Base-by-base conservation (phyloP, 352 stramenopile species). In the Halophytophthora batemanensis region DNA sequence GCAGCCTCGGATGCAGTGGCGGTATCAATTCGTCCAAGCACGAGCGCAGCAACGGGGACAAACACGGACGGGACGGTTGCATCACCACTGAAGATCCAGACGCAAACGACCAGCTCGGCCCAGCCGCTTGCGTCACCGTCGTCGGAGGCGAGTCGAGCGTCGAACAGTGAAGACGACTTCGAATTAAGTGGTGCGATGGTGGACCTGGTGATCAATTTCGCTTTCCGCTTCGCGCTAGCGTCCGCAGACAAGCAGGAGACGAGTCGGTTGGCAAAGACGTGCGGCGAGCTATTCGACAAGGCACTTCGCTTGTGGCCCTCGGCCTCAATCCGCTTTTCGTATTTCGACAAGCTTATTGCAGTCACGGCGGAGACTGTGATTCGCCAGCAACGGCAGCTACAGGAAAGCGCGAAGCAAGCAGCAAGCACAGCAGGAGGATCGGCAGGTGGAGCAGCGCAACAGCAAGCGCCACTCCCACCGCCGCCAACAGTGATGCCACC, bases 191-290 rank as follows among this genome's bases (percentile, higher is more conserved):
- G 72, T 8, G 78, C 82, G 8, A 95, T 96, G 81, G 72, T 97
- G 19, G 88, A 97, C 54, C 69, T 96, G 39, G 71, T 98, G 25
- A 78, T 98, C 47, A 98, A 98, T 43, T 96, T 96, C 61, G 77
- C 81, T 35, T 93, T 95, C 44, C 74, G 87, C 4, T 93, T 94
- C 61, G 83, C 86, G 15, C 58, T 96, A 29, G 83, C 82, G 21
- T 95, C 86, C n/a, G 86, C 86, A 7, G 84, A 95, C 41, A 95
- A 93, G 64, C 84, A 93, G 50, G 86, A 94, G 53, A 95, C 82
- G 2, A 95, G 79, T 61, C 70, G 82, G 6, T 59, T 95, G 14
- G 89, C 86, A n/a, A 93, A 93, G 41, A 94, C 84, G 13, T 96
- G 86, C 41, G 81, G 86, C 1, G 83, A 94, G 17, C 57, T 96